phyloP scores from a whole-genome alignment of 306 rosid genomes.

The Begonia masoniana region DNA sequence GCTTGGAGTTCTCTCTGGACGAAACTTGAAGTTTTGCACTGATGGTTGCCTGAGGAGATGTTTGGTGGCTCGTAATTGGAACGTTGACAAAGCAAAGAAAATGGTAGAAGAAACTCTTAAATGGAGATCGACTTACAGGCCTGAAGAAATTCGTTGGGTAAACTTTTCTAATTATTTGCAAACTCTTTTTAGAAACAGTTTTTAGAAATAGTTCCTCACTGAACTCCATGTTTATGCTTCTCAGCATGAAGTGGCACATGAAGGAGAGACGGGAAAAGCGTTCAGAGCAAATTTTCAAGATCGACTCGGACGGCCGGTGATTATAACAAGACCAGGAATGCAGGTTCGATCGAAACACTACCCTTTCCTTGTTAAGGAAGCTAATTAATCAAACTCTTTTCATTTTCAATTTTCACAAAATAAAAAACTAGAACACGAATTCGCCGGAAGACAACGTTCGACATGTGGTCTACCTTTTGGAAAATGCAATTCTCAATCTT shows the following conservation, averaged over 20 bases:
- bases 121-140: conserved; percentile 77
- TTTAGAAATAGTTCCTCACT: background rate
- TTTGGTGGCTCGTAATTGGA: conserved; percentile 77
- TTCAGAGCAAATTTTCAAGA: conserved; percentile 70
- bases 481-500: conserved; percentile 77
- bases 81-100: conserved; percentile 65
- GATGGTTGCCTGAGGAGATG: conserved; percentile 74
- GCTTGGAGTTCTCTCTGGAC: conserved; percentile 54
- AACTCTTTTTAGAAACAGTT: background rate
- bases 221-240: background rate
- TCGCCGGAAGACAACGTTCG: conserved; percentile 43
- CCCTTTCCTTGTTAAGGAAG: background rate
- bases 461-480: conserved; percentile 69
- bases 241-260: conserved; percentile 80
- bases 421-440: conserved; percentile 43
- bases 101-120: conserved; percentile 66
- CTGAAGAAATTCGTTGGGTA: conserved; percentile 96
- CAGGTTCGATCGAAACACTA: conserved; percentile 19
- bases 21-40: conserved; percentile 48
- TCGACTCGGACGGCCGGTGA: conserved; percentile 69
- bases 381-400: background rate
- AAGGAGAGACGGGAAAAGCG: conserved; percentile 88
- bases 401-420: background rate
- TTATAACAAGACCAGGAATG: conserved; percentile 80
- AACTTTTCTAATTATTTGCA: conserved; percentile 1